Evolutionary conservation across 2,329 filamentous ascomycete species (phyloP).

Genomic region (Arachnomyces sp.): DNA sequence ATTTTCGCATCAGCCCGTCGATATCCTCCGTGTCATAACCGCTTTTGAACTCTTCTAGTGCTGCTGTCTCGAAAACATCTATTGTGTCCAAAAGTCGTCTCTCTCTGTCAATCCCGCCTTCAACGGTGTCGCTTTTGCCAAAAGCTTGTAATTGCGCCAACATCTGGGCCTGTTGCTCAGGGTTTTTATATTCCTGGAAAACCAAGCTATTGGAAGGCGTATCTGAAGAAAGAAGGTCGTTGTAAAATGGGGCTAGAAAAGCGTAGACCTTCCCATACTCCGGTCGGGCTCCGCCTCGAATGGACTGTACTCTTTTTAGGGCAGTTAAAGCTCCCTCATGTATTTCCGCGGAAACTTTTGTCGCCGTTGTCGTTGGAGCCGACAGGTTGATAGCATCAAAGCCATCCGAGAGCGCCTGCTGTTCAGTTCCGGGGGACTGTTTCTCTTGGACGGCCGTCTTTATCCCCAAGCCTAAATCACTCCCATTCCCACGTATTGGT

Average conservation of each 20-base stretch:
- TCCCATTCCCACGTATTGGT: background rate
- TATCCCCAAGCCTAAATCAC: no score
- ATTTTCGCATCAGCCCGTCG: slow-evolving; percentile 79
- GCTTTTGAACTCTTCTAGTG: slow-evolving; percentile 84
- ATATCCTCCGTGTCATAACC: slow-evolving; percentile 85
- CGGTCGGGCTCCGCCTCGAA: slow-evolving; percentile 75
- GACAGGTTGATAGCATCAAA: slow-evolving; percentile 69
- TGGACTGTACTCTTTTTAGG: slow-evolving; percentile 64
- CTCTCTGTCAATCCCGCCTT: slow-evolving; percentile 64
- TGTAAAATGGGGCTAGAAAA: slow-evolving; percentile 82
- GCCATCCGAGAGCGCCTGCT: slow-evolving; percentile 51
- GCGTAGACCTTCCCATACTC: slow-evolving; percentile 89
- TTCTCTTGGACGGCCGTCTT: slow-evolving; percentile 11
- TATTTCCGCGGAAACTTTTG: slow-evolving; percentile 45
- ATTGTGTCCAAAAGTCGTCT: slow-evolving; percentile 68
- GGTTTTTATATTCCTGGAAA: slow-evolving; percentile 80
- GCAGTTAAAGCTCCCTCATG: slow-evolving; percentile 57
- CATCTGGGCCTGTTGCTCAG: slow-evolving; percentile 85
- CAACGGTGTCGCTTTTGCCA: slow-evolving; percentile 68
- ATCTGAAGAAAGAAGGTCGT: slow-evolving; percentile 64
- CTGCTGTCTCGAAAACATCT: slow-evolving; percentile 80
- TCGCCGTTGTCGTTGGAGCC: slow-evolving; percentile 24
- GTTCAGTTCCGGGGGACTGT: slow-evolving; percentile 7
- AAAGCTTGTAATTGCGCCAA: slow-evolving; percentile 74
- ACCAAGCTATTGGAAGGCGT: slow-evolving; percentile 69